Evolutionary conservation across 345 rosid genomes (phyloP).

Genomic region (Gossypium ekmanianum): DNA sequence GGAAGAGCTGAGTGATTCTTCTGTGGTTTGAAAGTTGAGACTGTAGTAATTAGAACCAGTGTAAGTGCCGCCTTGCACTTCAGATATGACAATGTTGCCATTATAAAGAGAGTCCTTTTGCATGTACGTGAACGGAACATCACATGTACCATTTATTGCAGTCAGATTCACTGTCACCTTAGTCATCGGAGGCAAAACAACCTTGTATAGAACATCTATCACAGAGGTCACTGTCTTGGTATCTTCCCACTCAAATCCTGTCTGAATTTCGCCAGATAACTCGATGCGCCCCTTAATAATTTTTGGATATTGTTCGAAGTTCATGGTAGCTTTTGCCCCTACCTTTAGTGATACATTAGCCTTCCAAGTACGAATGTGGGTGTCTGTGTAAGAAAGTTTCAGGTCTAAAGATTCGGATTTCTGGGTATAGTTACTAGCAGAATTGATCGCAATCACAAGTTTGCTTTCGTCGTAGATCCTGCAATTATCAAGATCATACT

Average conservation of each 20-base stretch:
- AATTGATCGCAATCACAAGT: neutral
- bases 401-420: neutral
- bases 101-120: conserved; percentile 3
- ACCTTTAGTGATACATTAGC: neutral
- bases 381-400: neutral
- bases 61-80: neutral
- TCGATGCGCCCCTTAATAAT: neutral
- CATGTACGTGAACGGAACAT: neutral
- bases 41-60: neutral
- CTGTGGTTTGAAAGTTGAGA: neutral
- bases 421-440: neutral
- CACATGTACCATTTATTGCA: neutral
- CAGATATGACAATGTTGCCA: neutral
- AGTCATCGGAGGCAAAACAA: neutral
- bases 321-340: neutral
- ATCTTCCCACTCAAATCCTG: neutral
- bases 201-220: neutral
- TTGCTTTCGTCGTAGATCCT: neutral
- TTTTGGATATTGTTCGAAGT: too few relatives aligned
- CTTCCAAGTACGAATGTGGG: neutral
- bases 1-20: neutral
- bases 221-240: neutral
- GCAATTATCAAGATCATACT: neutral
- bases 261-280: neutral
- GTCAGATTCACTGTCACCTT: neutral